Evolutionary conservation across 2,329 filamentous ascomycete species (phyloP).

Genomic region (Botrytis porri): DNA sequence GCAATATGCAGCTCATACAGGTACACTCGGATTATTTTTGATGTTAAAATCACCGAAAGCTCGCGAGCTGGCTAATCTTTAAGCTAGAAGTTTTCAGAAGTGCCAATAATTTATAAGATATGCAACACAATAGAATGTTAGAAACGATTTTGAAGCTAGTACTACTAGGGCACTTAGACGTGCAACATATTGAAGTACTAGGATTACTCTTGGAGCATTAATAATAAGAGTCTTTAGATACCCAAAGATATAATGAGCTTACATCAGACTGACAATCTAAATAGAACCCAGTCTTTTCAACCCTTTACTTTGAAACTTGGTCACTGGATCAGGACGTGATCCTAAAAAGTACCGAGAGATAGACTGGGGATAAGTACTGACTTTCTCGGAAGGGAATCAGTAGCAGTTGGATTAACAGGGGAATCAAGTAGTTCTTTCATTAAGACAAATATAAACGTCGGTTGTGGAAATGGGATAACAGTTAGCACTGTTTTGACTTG

Average conservation of each 20-base stretch:
- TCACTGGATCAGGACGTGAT: not conserved
- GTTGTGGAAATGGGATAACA: not conserved
- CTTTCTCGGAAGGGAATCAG: not conserved
- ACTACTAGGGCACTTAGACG: not conserved
- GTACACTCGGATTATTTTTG: not conserved
- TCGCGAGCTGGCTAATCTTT: not conserved
- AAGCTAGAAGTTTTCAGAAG: not conserved
- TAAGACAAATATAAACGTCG: not conserved
- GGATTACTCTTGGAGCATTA: not conserved
- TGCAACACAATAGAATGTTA: not conserved
- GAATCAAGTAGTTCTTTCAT: not conserved
- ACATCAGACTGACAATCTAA: not conserved
- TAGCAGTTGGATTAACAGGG: not conserved
- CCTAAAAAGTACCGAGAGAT: not conserved
- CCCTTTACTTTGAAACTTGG: not conserved
- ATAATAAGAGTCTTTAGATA: not conserved
- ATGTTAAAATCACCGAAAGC: not conserved
- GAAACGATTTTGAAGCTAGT: not conserved
- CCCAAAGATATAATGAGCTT: not conserved
- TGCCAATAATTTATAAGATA: not conserved
- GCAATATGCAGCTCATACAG: not conserved
- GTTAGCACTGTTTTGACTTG: not conserved
- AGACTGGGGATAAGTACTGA: not conserved
- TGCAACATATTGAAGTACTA: not conserved
- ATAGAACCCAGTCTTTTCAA: not conserved